Conservation (phyloP, 202 grass and related monocot genomes). For the Digitaria exilis region DNA sequence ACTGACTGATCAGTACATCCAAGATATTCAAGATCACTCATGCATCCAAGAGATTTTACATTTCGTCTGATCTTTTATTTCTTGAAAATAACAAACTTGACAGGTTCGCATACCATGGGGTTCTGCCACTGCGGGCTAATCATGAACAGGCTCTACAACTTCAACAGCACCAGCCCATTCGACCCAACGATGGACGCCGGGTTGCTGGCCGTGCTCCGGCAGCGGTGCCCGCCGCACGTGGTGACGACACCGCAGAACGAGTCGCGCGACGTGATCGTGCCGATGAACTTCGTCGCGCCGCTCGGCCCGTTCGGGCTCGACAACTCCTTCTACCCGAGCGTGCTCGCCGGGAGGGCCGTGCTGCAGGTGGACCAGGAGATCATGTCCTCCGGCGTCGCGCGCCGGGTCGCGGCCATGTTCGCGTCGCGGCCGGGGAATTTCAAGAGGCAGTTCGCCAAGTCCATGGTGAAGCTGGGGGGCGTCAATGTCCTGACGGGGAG, state of each 20-base stretch:
- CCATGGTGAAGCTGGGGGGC: conserved; percentile 39
- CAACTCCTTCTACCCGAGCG: conserved; percentile 31
- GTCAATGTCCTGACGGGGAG: conserved; percentile 31
- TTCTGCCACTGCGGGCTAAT: conserved; percentile 48
- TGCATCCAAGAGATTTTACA: too few species aligned
- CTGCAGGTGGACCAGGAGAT: conserved; percentile 48
- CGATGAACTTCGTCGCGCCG: conserved; percentile 39
- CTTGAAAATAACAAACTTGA: not conserved
- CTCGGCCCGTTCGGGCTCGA: conserved; percentile 16
- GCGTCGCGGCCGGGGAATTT: conserved; percentile 23
- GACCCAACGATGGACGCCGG: conserved; percentile 28
- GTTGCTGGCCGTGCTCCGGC: conserved; percentile 9
- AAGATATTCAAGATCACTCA: too few species aligned
- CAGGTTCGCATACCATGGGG: conserved; percentile 41
- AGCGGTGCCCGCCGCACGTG: conserved; percentile 28
- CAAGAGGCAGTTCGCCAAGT: conserved; percentile 35
- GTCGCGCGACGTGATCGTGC: conserved; percentile 24
- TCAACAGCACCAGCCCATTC: not conserved
- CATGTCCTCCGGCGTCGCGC: not conserved
- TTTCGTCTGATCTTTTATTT: too few species aligned
- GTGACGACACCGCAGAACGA: conserved; percentile 22
- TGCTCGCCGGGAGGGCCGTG: conserved; percentile 33
- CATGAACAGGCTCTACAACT: conserved; percentile 24
- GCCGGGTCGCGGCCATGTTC: conserved; percentile 4
- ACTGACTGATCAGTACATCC: not conserved